Evolutionary conservation across 768 basidiomycete genomes (phyloP).

Genomic region (Lentinula raphanica): DNA sequence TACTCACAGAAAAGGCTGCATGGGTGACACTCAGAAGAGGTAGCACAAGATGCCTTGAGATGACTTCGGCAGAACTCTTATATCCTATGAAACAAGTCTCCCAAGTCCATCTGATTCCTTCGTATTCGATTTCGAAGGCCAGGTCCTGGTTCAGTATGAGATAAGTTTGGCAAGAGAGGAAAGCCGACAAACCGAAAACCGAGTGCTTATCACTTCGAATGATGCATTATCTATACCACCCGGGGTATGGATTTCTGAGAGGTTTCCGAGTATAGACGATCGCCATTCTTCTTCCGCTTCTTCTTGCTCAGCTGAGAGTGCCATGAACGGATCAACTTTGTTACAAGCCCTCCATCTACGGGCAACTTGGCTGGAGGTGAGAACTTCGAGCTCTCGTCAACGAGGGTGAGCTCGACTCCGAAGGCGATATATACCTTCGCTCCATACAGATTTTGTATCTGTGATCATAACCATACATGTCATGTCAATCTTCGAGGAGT

Average conservation of each 20-base stretch:
- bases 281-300: slow-evolving; percentile 63
- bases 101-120: slow-evolving; percentile 74
- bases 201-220: slow-evolving; percentile 56
- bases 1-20: slow-evolving; percentile 58
- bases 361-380: slow-evolving; percentile 53
- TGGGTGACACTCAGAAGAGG: slow-evolving; percentile 71
- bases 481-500: slow-evolving; percentile 48
- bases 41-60: slow-evolving; percentile 74
- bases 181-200: slow-evolving; percentile 46
- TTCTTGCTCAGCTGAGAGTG: slow-evolving; percentile 20
- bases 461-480: slow-evolving; percentile 61
- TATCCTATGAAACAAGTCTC: slow-evolving; percentile 63
- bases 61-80: slow-evolving; percentile 60
- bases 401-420: slow-evolving; percentile 8
- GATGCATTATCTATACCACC: slow-evolving; percentile 46
- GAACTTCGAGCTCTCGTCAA: slow-evolving; percentile 29
- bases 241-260: slow-evolving; percentile 58
- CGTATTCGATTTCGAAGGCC: slow-evolving; percentile 54
- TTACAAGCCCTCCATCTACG: slow-evolving; percentile 71
- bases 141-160: slow-evolving; percentile 45
- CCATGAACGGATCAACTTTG: slow-evolving; percentile 17
- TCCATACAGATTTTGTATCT: slow-evolving; percentile 72
- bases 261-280: slow-evolving; percentile 43
- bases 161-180: neutral
- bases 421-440: slow-evolving; percentile 48